phyloP scores from a whole-genome alignment of 2,329 filamentous ascomycete genomes.

The Polychaeton citri region DNA sequence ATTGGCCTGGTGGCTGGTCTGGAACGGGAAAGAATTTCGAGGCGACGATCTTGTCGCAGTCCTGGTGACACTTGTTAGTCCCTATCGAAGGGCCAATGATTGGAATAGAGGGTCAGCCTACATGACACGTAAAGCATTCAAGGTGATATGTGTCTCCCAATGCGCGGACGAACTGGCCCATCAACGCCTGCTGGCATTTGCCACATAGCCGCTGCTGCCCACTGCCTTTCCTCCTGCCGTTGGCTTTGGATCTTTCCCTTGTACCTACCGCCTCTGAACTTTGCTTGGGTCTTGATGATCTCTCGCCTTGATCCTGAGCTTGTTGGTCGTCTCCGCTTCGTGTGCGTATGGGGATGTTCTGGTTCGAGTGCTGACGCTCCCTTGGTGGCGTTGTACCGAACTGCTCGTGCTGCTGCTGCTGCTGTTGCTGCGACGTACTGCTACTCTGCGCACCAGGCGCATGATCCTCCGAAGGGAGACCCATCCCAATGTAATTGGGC shows the following conservation, averaged over 20 bases:
- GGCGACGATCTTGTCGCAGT: constrained; percentile 91
- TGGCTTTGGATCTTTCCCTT: constrained; percentile 19
- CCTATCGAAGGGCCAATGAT: not conserved
- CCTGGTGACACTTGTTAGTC: constrained; percentile 41
- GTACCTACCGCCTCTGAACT: not conserved
- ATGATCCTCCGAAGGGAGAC: constrained; percentile 16
- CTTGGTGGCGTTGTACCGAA: not conserved
- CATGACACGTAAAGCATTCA: constrained; percentile 94
- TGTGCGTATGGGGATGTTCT: not conserved
- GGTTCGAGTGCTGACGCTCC: not conserved
- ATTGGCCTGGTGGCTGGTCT: constrained; percentile 77
- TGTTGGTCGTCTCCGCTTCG: not conserved
- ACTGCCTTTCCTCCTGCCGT: constrained; percentile 8
- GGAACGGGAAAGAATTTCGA: constrained; percentile 98
- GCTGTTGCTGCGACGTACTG: constrained; percentile 3
- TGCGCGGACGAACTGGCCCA: constrained; percentile 90
- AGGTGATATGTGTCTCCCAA: constrained; percentile 89
- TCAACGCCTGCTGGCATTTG: constrained; percentile 77
- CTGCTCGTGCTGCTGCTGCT: constrained; percentile 1
- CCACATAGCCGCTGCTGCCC: constrained; percentile 43
- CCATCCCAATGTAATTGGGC: constrained; percentile 11
- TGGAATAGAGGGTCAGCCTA: constrained; percentile 36
- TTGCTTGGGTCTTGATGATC: not conserved
- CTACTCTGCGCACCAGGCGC: constrained; percentile 11
- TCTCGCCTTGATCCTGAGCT: not conserved